These are phyloP conservation scores for Dendrobium catenatum DNA, from an alignment of 106 monocot genomes.

Conservation along the genomic window DNA sequence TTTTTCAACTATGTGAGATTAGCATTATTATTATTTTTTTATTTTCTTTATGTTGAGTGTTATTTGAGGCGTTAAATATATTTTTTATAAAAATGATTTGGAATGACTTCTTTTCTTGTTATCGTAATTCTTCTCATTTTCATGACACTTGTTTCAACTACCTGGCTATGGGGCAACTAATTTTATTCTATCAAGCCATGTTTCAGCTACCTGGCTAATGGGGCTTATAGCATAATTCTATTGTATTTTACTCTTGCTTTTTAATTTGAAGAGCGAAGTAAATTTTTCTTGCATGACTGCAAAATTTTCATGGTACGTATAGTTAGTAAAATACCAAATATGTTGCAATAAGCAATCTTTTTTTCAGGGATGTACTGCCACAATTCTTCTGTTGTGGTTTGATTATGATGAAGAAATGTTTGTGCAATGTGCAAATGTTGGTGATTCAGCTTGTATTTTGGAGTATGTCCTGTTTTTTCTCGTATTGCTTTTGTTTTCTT, in stretches of 20 bases:
- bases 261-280: neutral
- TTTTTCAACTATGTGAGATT: neutral
- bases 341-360: neutral
- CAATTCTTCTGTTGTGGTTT: slow-evolving; percentile 80
- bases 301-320: neutral
- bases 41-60: too few species aligned
- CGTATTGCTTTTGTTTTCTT: neutral
- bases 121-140: neutral
- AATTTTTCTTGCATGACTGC: neutral
- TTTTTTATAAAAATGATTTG: too few species aligned
- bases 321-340: neutral
- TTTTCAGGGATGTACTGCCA: slow-evolving; percentile 94
- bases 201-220: too few species aligned
- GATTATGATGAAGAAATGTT: slow-evolving; percentile 57
- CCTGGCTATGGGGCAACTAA: too few species aligned
- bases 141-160: too few species aligned
- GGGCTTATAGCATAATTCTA: neutral
- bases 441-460: slow-evolving; percentile 90
- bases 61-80: too few species aligned
- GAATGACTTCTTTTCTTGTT: too few species aligned
- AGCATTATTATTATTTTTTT: too few species aligned
- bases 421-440: slow-evolving; percentile 96
- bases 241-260: neutral
- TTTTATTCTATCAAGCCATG: too few species aligned
- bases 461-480: slow-evolving; percentile 33